These are phyloP conservation scores for Dothideomycetidae sp. DNA, from an alignment of 2,329 filamentous ascomycete genomes.

Conservation along the genomic window DNA sequence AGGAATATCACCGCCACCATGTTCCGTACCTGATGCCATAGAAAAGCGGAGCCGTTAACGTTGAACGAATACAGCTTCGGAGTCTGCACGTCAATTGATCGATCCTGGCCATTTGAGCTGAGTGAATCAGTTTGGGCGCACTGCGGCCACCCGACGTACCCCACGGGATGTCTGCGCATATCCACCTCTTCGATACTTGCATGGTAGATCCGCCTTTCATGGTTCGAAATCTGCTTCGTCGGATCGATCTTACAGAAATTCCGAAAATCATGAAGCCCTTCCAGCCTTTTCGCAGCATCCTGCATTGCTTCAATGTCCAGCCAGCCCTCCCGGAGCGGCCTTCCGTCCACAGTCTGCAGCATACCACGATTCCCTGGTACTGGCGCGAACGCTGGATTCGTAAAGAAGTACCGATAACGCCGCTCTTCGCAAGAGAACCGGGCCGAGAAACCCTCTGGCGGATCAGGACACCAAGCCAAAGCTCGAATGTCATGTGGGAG, in stretches of 20 bases:
- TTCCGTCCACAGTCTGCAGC: conserved; percentile 18
- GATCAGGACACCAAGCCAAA: conserved; percentile 81
- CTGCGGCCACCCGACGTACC: conserved; percentile 38
- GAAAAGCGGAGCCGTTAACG: conserved; percentile 78
- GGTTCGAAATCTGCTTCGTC: conserved; percentile 77
- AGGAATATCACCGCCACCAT: conserved; percentile 90
- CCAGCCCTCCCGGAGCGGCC: conserved; percentile 46
- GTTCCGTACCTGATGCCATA: conserved; percentile 96
- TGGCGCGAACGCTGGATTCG: conserved; percentile 73
- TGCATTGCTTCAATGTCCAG: conserved; percentile 82
- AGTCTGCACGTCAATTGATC: conserved; percentile 1
- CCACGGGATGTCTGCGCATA: conserved; percentile 32
- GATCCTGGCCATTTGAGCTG: neutral
- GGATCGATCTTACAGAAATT: conserved; percentile 94
- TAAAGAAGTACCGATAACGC: conserved; percentile 95
- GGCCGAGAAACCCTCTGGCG: conserved; percentile 68
- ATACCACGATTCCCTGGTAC: conserved; percentile 29
- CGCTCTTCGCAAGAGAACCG: conserved; percentile 86
- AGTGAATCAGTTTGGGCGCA: conserved; percentile 26
- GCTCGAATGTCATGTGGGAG: conserved; percentile 81
- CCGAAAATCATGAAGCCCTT: conserved; percentile 82
- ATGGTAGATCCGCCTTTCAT: conserved; percentile 63
- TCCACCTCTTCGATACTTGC: conserved; percentile 60
- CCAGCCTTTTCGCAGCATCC: conserved; percentile 61
- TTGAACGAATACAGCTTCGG: conserved; percentile 75